Percentiles rank a stretch among this genome's conserved stretches.
Conservation (phyloP, 164 flowering plant genomes). For the Vitis cinerea region DNA sequence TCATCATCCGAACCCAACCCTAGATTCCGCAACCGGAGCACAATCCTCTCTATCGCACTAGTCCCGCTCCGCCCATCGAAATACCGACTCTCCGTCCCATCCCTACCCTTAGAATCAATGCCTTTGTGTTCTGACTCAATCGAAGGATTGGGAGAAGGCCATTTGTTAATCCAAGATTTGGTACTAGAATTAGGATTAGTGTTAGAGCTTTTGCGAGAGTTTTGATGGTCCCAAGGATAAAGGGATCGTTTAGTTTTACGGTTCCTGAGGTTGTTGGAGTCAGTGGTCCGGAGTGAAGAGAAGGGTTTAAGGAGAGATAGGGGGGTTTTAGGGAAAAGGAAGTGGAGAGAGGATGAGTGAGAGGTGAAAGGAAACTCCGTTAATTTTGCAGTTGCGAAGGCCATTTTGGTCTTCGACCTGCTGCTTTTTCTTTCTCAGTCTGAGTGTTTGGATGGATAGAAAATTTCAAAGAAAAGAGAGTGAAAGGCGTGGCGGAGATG, state of each 20-base stretch:
- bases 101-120: background rate
- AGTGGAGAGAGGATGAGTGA: conserved; percentile 20
- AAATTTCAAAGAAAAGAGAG: background rate
- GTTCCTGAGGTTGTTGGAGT: conserved; percentile 13
- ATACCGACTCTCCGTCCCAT: conserved; percentile 16
- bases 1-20: conserved; percentile 69
- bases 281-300: conserved; percentile 31
- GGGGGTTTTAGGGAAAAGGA: conserved; percentile 29
- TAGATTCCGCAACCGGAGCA: conserved; percentile 66
- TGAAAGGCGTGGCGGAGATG: too few species aligned
- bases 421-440: background rate
- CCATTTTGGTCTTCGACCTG: conserved; percentile 16
- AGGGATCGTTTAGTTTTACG: background rate
- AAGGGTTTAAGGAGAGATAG: conserved; percentile 32
- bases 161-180: conserved; percentile 42
- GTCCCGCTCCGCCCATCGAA: conserved; percentile 34
- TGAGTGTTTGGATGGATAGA: conserved; percentile 6
- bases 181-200: background rate
- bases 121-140: conserved; percentile 1
- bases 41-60: conserved; percentile 73
- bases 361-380: conserved; percentile 41
- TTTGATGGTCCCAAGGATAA: conserved; percentile 17
- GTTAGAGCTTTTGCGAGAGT: conserved; percentile 13
- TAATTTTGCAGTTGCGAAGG: conserved; percentile 37
- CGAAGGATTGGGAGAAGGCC: conserved; percentile 33